Evolutionary conservation across 169 alveolate genomes (phyloP), one percentile per base, ranked within the genome.

Genomic region (Plasmodium fragile): DNA sequence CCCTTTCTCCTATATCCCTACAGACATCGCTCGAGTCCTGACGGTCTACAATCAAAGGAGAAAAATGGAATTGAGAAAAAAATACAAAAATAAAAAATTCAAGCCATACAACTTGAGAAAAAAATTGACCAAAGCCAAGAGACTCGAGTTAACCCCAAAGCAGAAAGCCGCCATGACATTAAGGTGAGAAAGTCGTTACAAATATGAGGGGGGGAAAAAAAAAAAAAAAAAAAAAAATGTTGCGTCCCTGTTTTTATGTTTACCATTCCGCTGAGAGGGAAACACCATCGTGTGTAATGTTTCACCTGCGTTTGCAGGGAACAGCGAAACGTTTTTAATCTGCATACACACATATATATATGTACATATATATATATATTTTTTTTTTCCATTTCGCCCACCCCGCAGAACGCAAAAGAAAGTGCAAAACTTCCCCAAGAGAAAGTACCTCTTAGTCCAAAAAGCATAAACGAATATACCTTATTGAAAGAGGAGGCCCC

Each of bases 21-120:
- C n/a, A 83, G 98, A 95, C 79, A 97, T 98, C 82, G 99, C 99
- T 52, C 97, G 98, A 53, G 97, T 98, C 13, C 85, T 98, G 96
- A 98, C 99, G 4, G 98, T 98, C 25, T 95, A 98, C 83, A 97
- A 97, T 92, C 98, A 98, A 87, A 98, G 96, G 95, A 96, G 95
- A 92, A 96, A 92, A 84, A 97, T 96, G 81, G 96, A 94, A 78
- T 97, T 97, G 75, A 95, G 97, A 52, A 96, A 89, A 83, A 92
- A 94, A 69, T 90, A 92, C 96, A 93, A 95, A 95, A 97, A 97
- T 92, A 95, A 96, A 95, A 97, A 97, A 95, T 96, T 95, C 92
- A 93, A 84, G 80, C 98, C 99, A 28, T 70, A 95, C 78, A 99
- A 98, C 90, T 94, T 98, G 83, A 97, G 99, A 89, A 94, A 94